Evolutionary conservation across 2,329 filamentous ascomycete genomes (phyloP), one percentile per base, ranked within the genome.

Genomic region (Cercospora sp.): DNA sequence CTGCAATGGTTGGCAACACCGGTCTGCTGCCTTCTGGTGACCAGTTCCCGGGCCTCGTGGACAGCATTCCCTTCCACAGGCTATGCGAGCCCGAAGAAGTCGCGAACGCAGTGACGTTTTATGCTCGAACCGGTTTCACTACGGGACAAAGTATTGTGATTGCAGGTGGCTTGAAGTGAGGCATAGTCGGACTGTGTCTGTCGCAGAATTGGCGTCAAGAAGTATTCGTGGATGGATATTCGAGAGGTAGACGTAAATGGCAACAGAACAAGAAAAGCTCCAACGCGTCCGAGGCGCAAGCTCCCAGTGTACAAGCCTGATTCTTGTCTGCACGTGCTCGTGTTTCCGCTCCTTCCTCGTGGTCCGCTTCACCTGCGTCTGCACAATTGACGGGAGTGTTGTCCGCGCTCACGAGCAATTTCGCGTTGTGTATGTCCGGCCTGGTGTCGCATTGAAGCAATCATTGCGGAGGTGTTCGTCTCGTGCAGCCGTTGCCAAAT

Each of bases 1-100:
- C 88, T 0, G 88, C 88, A 5, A 89, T 90, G 87, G 89, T 90
- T 68, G 87, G 87, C 5, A 75, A 77, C 13, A 78, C 77, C 5
- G 78, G 77, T 1, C 85, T 89, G 85, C 85, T 89, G 28, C 86
- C 87, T 2, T 82, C 85, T 67, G 84, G 83, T n/a, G 75, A 76
- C 30, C 72, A 71, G 23, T 72, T 75, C 16, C 83, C 87, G 0
- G 87, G 87, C 0, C 83, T 88, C 61, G 85, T 87, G n/a, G 84
- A 81, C 67, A 84, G 84, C 40, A 89, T 89, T 60, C 87, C 87
- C 0, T 79, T 89, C 8, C 83, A 85, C 5, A 80, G 87, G 55
- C 75, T 89, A 26, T 87, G 87, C 1, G 83, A 82, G 33, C 84
- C 86, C 1, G 82, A 86, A 61, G 87, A 89, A 77, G 86, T 86